phyloP scores from a whole-genome alignment of 2,329 filamentous ascomycete species.

The Phialemoniopsis sp. region DNA sequence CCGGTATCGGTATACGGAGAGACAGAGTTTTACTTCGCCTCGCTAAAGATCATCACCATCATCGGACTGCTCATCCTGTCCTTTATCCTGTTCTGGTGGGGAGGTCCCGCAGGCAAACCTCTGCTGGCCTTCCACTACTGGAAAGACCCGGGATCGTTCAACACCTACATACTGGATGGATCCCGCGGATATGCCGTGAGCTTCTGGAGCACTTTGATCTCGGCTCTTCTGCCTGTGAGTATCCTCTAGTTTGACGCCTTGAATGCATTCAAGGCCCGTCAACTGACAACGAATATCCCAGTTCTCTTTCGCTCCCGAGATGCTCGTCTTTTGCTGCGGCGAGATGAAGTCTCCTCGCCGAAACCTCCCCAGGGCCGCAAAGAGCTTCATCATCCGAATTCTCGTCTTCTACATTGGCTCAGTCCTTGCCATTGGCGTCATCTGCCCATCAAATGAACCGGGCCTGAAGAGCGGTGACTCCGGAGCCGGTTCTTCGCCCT shows the following conservation, averaged over 20 bases:
- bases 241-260: conserved; percentile 22
- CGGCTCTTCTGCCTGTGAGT: conserved; percentile 39
- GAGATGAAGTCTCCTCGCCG: conserved; percentile 76
- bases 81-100: conserved; percentile 3
- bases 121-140: conserved; percentile 66
- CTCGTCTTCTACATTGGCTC: conserved; percentile 74
- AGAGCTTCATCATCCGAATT: conserved; percentile 78
- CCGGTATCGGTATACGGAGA: conserved; percentile 58
- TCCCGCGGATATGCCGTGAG: conserved; percentile 59
- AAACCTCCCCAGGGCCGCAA: conserved; percentile 74
- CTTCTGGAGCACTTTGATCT: conserved; percentile 45
- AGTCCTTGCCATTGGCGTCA: conserved; percentile 71
- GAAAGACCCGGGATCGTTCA: conserved; percentile 64
- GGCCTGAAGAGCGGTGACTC: conserved; percentile 34
- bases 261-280: not conserved
- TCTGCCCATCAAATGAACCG: conserved; percentile 53
- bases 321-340: conserved; percentile 47
- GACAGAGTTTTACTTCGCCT: conserved; percentile 47
- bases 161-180: conserved; percentile 57
- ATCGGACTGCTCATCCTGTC: conserved; percentile 40
- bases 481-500: conserved; percentile 41
- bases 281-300: conserved; percentile 19
- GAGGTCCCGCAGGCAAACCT: conserved; percentile 42
- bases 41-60: conserved; percentile 57
- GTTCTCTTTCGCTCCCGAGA: conserved; percentile 6